These are phyloP conservation scores for Trametes pubescens DNA, from an alignment of 1,284 basidiomycete genomes.

Conservation along the genomic window DNA sequence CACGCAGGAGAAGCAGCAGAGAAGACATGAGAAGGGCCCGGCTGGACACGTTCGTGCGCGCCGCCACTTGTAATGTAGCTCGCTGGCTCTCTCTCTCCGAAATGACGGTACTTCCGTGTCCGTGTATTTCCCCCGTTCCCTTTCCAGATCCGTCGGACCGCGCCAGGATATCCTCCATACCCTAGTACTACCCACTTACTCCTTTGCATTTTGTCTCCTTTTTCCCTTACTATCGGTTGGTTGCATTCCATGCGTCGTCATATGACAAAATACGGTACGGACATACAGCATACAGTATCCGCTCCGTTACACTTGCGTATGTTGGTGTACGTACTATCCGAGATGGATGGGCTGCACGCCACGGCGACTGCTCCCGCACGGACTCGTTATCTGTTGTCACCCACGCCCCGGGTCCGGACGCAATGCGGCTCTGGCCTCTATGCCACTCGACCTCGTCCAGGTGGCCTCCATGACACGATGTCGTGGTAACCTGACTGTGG, in stretches of 20 bases:
- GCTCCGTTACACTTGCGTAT: background rate
- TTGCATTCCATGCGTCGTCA: background rate
- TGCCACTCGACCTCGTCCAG: background rate
- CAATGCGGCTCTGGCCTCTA: background rate
- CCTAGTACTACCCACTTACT: constrained; percentile 5
- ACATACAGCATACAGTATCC: background rate
- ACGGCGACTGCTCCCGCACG: background rate
- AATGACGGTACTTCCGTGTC: background rate
- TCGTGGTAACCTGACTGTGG: background rate
- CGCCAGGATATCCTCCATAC: constrained; percentile 9
- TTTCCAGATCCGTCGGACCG: background rate
- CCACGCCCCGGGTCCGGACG: background rate
- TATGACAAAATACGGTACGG: background rate
- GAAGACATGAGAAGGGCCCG: background rate
- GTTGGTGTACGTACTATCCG: background rate
- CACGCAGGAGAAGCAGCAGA: background rate
- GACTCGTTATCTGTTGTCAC: background rate
- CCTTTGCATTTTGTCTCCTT: background rate
- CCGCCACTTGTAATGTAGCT: background rate
- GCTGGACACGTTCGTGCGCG: background rate
- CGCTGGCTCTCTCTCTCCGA: background rate
- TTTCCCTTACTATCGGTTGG: background rate
- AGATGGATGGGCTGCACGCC: no score
- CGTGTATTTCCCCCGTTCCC: background rate
- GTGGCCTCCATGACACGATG: background rate